Evolutionary conservation across 2,329 filamentous ascomycete species (phyloP).

Genomic region (Colletotrichum karsti): DNA sequence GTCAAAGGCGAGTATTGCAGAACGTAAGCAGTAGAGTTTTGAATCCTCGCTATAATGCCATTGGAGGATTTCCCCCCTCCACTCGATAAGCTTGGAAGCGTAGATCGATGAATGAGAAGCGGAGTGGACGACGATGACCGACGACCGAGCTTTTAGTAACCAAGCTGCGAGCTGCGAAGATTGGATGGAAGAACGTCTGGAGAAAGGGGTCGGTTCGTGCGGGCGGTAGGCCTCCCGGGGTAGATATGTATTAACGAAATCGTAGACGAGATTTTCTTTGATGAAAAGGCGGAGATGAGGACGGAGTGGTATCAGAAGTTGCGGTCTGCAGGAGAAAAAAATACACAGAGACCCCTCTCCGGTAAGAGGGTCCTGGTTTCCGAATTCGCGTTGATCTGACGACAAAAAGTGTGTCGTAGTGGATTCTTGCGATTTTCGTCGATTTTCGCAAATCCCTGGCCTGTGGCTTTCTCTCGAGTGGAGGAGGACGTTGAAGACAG

Average conservation of each 20-base stretch:
- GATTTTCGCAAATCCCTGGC: constrained; percentile 5
- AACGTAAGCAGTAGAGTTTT: constrained; percentile 7
- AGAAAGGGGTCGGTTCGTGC: background rate
- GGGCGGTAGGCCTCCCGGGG: constrained; percentile 9
- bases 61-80: constrained; percentile 22
- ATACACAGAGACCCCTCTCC: constrained; percentile 10
- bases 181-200: background rate
- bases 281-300: constrained; percentile 23
- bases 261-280: constrained; percentile 18
- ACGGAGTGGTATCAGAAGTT: constrained; percentile 18
- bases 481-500: background rate
- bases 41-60: constrained; percentile 18
- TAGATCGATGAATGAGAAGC: background rate
- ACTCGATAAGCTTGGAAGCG: background rate
- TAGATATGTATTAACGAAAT: background rate
- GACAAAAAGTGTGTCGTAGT: constrained; percentile 15
- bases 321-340: constrained; percentile 18
- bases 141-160: constrained; percentile 26
- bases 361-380: constrained; percentile 5
- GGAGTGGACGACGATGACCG: background rate
- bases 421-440: background rate
- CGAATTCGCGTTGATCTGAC: constrained; percentile 21
- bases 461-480: background rate
- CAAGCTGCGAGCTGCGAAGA: constrained; percentile 24
- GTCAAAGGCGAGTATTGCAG: constrained; percentile 2